phyloP scores from a whole-genome alignment of 2,329 filamentous ascomycete species.

The Incumbomyces lentus region DNA sequence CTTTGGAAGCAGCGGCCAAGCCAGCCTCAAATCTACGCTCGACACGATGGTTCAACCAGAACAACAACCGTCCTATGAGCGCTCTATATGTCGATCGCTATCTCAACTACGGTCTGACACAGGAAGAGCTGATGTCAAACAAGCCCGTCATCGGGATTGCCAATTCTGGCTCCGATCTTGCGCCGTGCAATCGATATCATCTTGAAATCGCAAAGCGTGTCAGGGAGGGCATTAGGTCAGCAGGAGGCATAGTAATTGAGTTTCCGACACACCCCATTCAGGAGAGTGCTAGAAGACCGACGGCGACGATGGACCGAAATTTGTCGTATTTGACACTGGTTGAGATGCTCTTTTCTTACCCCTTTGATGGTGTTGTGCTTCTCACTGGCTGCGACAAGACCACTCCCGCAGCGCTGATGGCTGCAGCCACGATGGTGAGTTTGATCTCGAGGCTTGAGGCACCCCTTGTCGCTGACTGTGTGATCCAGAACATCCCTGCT shows the following conservation, averaged over 20 bases:
- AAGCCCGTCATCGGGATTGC: constrained; percentile 45
- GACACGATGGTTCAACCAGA: constrained; percentile 36
- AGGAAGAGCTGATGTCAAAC: constrained; percentile 39
- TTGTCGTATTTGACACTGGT: constrained; percentile 39
- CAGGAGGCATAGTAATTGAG: constrained; percentile 42
- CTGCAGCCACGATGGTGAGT: constrained; percentile 39
- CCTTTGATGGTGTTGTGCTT: constrained; percentile 41
- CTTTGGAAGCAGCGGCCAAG: constrained; percentile 6
- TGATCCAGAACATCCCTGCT: constrained; percentile 37
- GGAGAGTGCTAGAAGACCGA: constrained; percentile 38
- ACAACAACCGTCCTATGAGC: constrained; percentile 34
- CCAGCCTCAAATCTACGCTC: constrained; percentile 29
- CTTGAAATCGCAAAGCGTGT: constrained; percentile 41
- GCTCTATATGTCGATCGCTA: constrained; percentile 42
- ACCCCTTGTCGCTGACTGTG: constrained; percentile 1
- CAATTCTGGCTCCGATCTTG: constrained; percentile 41
- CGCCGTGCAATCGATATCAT: constrained; percentile 43
- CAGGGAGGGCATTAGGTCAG: constrained; percentile 40
- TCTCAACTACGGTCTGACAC: constrained; percentile 41
- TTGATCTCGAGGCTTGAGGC: not conserved
- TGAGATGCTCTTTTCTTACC: constrained; percentile 40
- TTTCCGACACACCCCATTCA: constrained; percentile 45
- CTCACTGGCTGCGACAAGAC: constrained; percentile 46
- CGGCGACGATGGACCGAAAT: constrained; percentile 41
- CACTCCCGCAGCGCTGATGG: constrained; percentile 43